Percentiles rank a stretch among this genome's conserved stretches.
Conservation (phyloP, 78 protist species). For the Dictyostelium brefeldianum region DNA sequence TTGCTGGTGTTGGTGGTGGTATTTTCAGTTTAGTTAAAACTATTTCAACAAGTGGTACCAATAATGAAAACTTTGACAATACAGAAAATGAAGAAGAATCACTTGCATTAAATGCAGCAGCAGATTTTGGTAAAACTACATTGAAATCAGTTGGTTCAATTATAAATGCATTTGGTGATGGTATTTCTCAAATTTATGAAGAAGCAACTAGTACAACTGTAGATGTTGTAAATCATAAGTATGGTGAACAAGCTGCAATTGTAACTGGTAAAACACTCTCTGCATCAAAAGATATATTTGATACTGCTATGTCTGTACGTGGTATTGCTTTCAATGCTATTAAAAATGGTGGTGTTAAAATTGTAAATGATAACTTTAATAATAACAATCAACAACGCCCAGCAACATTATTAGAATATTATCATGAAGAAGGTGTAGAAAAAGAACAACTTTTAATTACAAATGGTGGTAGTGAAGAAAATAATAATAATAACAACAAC, state of each 20-base stretch:
- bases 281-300: slow-evolving; percentile 24
- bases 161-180: slow-evolving; percentile 28
- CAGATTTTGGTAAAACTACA: slow-evolving; percentile 57
- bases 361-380: neutral
- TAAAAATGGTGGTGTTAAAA: slow-evolving; percentile 20
- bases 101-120: slow-evolving; percentile 15
- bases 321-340: slow-evolving; percentile 16
- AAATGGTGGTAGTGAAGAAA: no score
- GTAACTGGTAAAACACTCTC: slow-evolving; percentile 22
- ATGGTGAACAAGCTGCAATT: slow-evolving; percentile 54
- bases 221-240: slow-evolving; percentile 29
- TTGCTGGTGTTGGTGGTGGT: slow-evolving; percentile 62
- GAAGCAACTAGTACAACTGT: slow-evolving; percentile 52
- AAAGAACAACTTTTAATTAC: no score
- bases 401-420: neutral
- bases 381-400: neutral
- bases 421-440: no score
- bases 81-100: neutral
- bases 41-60: neutral
- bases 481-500: neutral
- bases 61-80: neutral
- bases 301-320: slow-evolving; percentile 37
- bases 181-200: slow-evolving; percentile 9
- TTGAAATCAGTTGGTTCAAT: slow-evolving; percentile 40
- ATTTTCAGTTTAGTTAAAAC: slow-evolving; percentile 15